Conservation (phyloP, 2,329 filamentous ascomycete genomes). For the Lachnellula subtilissima region DNA sequence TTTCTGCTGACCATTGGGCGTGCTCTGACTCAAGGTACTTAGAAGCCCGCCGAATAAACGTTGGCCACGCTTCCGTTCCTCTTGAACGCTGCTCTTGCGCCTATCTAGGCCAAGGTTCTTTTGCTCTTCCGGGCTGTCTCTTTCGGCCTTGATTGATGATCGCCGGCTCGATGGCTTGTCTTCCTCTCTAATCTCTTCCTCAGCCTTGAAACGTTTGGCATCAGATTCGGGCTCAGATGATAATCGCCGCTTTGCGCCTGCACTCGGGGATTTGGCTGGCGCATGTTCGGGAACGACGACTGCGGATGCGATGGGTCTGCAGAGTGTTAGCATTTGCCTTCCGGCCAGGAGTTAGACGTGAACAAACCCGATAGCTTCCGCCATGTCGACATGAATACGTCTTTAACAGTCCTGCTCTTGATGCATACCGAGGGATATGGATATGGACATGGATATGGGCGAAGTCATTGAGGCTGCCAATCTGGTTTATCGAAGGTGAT, state of each 20-base stretch:
- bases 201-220: constrained; percentile 49
- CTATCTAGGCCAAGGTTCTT: constrained; percentile 27
- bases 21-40: constrained; percentile 61
- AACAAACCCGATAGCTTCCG: constrained; percentile 21
- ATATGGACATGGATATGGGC: background rate
- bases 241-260: constrained; percentile 39
- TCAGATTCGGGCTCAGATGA: constrained; percentile 47
- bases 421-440: background rate
- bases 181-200: constrained; percentile 17
- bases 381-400: constrained; percentile 14
- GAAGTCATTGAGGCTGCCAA: background rate
- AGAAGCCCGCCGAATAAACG: constrained; percentile 76
- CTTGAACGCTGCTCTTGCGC: constrained; percentile 47
- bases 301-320: constrained; percentile 33
- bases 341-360: too few relatives aligned
- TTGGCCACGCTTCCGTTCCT: constrained; percentile 81
- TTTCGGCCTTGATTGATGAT: constrained; percentile 11
- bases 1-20: constrained; percentile 57
- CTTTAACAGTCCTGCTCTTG: background rate
- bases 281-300: constrained; percentile 30
- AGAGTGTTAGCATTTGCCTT: constrained; percentile 11
- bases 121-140: constrained; percentile 16
- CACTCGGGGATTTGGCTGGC: constrained; percentile 15
- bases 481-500: background rate
- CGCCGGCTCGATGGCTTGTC: constrained; percentile 9